These are phyloP conservation scores for Fusarium hostae DNA, from an alignment of 2,329 filamentous ascomycete species.

Conservation along the genomic window DNA sequence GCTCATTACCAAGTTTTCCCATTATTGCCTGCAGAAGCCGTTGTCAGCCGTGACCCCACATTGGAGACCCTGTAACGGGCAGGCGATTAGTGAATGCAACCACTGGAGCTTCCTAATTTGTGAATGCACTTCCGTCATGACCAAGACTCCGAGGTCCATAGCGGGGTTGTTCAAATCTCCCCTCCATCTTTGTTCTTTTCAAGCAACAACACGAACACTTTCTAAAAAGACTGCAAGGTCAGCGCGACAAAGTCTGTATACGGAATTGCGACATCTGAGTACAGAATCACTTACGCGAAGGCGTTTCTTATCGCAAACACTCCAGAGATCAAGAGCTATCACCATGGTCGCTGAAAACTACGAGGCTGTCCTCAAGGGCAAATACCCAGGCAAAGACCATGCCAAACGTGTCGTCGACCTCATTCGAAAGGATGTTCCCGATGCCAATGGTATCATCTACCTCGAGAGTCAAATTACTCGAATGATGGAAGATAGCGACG, in stretches of 20 bases:
- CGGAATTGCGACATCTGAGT: background rate
- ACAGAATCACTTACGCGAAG: background rate
- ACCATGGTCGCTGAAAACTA: conserved; percentile 56
- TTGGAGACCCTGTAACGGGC: conserved; percentile 28
- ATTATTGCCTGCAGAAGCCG: conserved; percentile 37
- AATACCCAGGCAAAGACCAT: conserved; percentile 88
- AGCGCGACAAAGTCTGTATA: background rate
- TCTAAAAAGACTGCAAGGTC: background rate
- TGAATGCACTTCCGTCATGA: conserved; percentile 30
- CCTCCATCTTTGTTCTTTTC: conserved; percentile 4
- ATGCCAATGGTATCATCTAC: conserved; percentile 79
- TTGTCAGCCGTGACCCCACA: conserved; percentile 23
- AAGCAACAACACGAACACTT: background rate
- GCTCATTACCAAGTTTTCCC: background rate
- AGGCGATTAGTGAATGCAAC: conserved; percentile 28
- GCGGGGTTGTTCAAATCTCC: conserved; percentile 34
- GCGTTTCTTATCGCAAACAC: background rate
- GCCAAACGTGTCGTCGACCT: conserved; percentile 84
- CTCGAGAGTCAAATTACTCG: conserved; percentile 85
- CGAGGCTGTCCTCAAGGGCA: conserved; percentile 66
- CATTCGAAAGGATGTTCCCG: conserved; percentile 74
- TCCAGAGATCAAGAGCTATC: conserved; percentile 14
- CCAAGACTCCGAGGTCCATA: conserved; percentile 24
- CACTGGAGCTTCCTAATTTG: conserved; percentile 42
- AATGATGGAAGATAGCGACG: conserved; percentile 90